These are phyloP conservation scores for Themeda triandra DNA, from an alignment of 176 grass and related monocot species.

Conservation along the genomic window DNA sequence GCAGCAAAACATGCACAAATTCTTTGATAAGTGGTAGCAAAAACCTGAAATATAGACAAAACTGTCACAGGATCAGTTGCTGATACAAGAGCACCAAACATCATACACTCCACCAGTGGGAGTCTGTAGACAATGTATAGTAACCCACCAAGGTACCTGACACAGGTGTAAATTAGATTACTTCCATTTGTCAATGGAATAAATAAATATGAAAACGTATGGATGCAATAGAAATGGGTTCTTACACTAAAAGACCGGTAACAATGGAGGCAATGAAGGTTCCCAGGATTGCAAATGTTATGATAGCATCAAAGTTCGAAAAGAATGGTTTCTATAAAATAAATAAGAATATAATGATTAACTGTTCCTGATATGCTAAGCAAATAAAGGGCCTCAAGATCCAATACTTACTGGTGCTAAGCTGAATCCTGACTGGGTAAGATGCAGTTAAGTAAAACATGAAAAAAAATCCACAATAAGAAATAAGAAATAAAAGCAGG, in stretches of 20 bases:
- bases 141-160: constrained; percentile 82
- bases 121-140: constrained; percentile 72
- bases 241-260: constrained; percentile 90
- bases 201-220: constrained; percentile 10
- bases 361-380: neutral
- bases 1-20: neutral
- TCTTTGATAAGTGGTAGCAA: constrained; percentile 2
- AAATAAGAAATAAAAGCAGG: constrained; percentile 23
- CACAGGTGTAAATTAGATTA: constrained; percentile 10
- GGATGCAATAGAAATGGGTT: neutral
- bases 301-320: constrained; percentile 93
- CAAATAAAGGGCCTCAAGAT: neutral
- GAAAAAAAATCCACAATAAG: neutral
- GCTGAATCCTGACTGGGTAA: constrained; percentile 85
- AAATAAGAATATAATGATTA: constrained; percentile 10
- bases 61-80: constrained; percentile 98
- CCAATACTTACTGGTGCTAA: constrained; percentile 72
- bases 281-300: constrained; percentile 89
- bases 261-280: constrained; percentile 87
- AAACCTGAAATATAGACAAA: constrained; percentile 96
- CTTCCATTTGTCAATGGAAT: constrained; percentile 8
- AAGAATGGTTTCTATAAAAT: constrained; percentile 82
- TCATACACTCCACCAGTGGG: constrained; percentile 89
- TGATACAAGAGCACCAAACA: constrained; percentile 98
- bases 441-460: constrained; percentile 72